Percentiles rank a stretch among this genome's conserved stretches.
phyloP scores from a whole-genome alignment of 1,139 yeast species.

The Tardiomyces blankii region DNA sequence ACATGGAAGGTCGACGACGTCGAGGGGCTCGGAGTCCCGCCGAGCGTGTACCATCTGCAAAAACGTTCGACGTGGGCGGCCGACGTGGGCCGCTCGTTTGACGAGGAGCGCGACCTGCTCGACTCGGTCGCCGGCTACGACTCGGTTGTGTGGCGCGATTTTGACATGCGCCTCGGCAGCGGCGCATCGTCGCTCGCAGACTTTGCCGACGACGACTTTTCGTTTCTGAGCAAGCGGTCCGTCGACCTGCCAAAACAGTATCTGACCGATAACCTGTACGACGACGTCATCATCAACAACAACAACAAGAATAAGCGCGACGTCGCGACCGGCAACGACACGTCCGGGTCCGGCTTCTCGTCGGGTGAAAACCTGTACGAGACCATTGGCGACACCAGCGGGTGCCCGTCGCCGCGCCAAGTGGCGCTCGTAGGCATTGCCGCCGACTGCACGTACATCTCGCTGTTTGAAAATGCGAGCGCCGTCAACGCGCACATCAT shows the following conservation, averaged over 20 bases:
- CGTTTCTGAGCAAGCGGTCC: conserved; percentile 1
- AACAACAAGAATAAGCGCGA: conserved; percentile 3
- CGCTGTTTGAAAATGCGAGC: conserved; percentile 19
- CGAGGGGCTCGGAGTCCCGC: conserved; percentile 22
- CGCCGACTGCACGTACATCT: conserved; percentile 27
- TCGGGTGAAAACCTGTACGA: conserved; percentile 20
- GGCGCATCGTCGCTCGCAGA: conserved; percentile 2
- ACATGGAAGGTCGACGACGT: conserved; percentile 26
- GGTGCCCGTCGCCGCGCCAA: conserved; percentile 25
- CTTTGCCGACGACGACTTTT: conserved; percentile 2
- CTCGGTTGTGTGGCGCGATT: conserved; percentile 24
- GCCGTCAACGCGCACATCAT: conserved; percentile 25
- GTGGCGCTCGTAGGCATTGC: conserved; percentile 29
- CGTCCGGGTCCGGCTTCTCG: conserved; percentile 21
- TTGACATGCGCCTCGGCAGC: conserved; percentile 15
- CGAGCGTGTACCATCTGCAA: conserved; percentile 21
- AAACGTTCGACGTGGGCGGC: conserved; percentile 9
- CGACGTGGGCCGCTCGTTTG: conserved; percentile 5
- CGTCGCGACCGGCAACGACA: conserved; percentile 12
- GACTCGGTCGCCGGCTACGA: conserved; percentile 3
- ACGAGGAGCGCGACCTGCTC: conserved; percentile 11
- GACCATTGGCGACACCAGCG: conserved; percentile 24
- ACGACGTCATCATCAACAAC: background rate
- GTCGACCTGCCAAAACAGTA: background rate
- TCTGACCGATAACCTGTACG: background rate